Conservation (phyloP, 257 asterid species). For the Solanum chmielewskii region DNA sequence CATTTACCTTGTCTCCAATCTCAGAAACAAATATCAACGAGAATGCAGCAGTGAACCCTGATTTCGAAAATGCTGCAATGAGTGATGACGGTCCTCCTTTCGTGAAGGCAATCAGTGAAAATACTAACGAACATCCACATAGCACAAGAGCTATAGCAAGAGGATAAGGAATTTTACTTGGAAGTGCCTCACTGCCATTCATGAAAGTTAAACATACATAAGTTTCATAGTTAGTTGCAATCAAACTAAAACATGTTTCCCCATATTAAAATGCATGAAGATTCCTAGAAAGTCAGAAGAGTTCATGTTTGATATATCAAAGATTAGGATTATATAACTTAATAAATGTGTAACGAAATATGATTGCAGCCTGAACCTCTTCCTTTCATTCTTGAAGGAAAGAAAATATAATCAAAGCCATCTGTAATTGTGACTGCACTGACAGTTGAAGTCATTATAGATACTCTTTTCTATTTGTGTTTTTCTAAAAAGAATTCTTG, state of each 20-base stretch:
- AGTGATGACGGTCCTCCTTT: constrained; percentile 58
- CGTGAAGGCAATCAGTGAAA: constrained; percentile 42
- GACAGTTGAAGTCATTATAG: background rate
- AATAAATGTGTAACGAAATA: background rate
- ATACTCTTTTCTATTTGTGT: background rate
- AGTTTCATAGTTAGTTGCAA: constrained; percentile 12
- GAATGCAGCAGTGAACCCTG: constrained; percentile 95
- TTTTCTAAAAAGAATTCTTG: background rate
- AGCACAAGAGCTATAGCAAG: constrained; percentile 66
- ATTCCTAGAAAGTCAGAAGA: background rate
- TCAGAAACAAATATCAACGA: constrained; percentile 85
- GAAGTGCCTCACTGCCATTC: constrained; percentile 46
- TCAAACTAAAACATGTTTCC: background rate
- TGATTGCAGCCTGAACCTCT: background rate
- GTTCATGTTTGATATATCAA: background rate
- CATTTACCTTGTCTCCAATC: constrained; percentile 87
- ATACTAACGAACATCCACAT: constrained; percentile 56
- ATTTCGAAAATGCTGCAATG: constrained; percentile 66
- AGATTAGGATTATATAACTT: background rate
- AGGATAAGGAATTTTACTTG: constrained; percentile 56
- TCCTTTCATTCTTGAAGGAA: background rate
- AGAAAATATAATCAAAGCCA: background rate
- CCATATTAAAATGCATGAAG: background rate
- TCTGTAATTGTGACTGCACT: background rate
- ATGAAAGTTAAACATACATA: constrained; percentile 15